phyloP scores from a whole-genome alignment of 1,284 basidiomycete genomes.

The Porogramme epimiltina region DNA sequence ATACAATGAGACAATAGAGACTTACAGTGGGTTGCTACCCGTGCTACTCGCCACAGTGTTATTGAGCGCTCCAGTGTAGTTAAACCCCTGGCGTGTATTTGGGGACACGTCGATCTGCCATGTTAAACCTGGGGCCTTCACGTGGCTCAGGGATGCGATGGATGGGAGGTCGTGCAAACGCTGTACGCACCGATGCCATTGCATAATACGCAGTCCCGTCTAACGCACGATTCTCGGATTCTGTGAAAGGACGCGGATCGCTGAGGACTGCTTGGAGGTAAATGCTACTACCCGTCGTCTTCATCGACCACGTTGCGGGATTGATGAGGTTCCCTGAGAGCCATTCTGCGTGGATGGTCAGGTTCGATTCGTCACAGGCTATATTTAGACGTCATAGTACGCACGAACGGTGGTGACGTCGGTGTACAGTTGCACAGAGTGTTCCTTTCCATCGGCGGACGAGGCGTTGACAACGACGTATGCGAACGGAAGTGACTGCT shows the following conservation, averaged over 20 bases:
- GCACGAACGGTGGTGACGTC: conserved; percentile 27
- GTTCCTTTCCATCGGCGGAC: conserved; percentile 32
- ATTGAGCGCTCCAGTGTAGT: conserved; percentile 8
- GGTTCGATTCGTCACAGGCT: not conserved
- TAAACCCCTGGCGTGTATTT: conserved; percentile 14
- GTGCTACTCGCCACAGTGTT: conserved; percentile 1
- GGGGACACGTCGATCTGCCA: conserved; percentile 17
- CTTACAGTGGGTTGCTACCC: not conserved
- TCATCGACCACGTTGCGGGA: conserved; percentile 10
- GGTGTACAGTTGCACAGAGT: conserved; percentile 36
- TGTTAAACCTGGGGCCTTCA: conserved; percentile 12
- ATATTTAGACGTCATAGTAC: conserved; percentile 4
- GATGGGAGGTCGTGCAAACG: not conserved
- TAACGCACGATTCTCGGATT: conserved; percentile 23
- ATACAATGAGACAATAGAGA: conserved; percentile 43
- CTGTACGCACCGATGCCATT: conserved; percentile 15
- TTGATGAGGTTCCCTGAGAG: not conserved
- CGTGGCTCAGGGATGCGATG: not conserved
- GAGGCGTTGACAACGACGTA: conserved; percentile 33
- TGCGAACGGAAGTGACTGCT: conserved; percentile 38
- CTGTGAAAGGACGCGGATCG: conserved; percentile 10
- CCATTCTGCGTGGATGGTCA: conserved; percentile 2
- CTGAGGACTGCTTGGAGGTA: conserved; percentile 21
- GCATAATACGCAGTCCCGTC: conserved; percentile 26
- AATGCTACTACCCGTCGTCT: conserved; percentile 5